Conservation (phyloP, 2,329 filamentous ascomycete species). For the Didymosphaeria variabile region DNA sequence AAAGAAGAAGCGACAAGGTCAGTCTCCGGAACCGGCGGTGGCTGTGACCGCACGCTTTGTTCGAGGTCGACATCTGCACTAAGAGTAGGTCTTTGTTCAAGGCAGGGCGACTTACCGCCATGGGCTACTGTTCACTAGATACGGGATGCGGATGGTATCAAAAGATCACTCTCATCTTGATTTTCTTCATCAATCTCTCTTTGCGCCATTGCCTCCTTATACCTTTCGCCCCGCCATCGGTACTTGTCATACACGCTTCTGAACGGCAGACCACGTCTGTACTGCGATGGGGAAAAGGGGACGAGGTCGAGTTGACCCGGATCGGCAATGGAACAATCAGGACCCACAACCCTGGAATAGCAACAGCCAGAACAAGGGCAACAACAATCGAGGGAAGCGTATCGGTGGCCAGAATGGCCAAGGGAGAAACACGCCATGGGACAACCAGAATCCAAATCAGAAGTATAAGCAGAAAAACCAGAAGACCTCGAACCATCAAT, state of each 20-base stretch:
- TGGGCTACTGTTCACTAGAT: neutral
- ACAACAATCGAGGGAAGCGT: neutral
- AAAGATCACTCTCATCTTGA: neutral
- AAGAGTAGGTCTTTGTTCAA: constrained; percentile 1
- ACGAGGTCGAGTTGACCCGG: neutral
- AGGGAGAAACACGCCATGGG: neutral
- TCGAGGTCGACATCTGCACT: neutral
- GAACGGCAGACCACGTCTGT: neutral
- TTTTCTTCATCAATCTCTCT: neutral
- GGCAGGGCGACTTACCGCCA: neutral
- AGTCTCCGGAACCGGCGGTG: too few relatives aligned
- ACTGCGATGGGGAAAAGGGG: neutral
- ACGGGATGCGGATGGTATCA: neutral
- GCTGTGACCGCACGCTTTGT: too few relatives aligned
- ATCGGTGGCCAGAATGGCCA: neutral
- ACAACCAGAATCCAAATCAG: constrained; percentile 7
- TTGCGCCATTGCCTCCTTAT: neutral
- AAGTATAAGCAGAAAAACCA: neutral
- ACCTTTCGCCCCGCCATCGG: neutral
- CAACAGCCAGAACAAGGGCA: neutral
- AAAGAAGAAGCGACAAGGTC: too few relatives aligned
- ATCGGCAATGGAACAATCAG: neutral
- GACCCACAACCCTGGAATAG: neutral
- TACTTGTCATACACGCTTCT: neutral
- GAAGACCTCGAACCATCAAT: neutral